Base-by-base conservation (phyloP, 768 basidiomycete genomes). In the Suillus hirtellus region DNA sequence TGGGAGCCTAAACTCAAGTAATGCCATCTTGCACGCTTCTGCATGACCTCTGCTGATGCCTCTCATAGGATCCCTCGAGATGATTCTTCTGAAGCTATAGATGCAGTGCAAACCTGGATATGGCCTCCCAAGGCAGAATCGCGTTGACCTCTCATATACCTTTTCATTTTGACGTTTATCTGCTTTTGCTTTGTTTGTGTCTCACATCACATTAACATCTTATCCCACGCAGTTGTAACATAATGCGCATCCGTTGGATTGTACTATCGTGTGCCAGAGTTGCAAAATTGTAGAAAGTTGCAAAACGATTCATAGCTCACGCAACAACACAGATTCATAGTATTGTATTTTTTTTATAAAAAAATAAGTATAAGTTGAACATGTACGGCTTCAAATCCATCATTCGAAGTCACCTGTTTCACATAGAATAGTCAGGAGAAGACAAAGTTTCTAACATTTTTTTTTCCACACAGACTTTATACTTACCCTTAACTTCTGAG, bases 1-100 rank as follows among this genome's bases (percentile, higher is more conserved):
- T 98, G 93, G 90, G 79, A 84, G 65, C 93, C 95, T 2, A 92
- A 88, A 72, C 77, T 98, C 67, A 78, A 76, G 90, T 92, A 71
- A 64, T 89, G 81, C 34, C 37, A 27, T 21, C 59, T 24, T 42
- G 43, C 27, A 7, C 42, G 37, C 46, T 43, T 54, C 52, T 58
- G 59, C 47, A 24, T 60, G 27, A 38, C 38, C 44, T 54, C 52
- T 34, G 53, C 60, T 62, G 19, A 65, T 66, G 58, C n/a, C 10
- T 38, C 31, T 17, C 27, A 10, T 67, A 95, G 95, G 40, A 76
- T 94, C 44, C 90, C 93, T 60, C 72, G 60, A 15, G 81, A 84
- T 62, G 84, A 93, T 66, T 84, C 90, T 15, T 75, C 82, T 59
- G 82, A 85, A 68, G 91, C 93, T 60, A 85, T 84, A 60, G 76